A percentile compares a stretch with the other conserved stretches of the same genome.
Conservation (phyloP, 768 basidiomycete genomes). For the Boletus bicolor region DNA sequence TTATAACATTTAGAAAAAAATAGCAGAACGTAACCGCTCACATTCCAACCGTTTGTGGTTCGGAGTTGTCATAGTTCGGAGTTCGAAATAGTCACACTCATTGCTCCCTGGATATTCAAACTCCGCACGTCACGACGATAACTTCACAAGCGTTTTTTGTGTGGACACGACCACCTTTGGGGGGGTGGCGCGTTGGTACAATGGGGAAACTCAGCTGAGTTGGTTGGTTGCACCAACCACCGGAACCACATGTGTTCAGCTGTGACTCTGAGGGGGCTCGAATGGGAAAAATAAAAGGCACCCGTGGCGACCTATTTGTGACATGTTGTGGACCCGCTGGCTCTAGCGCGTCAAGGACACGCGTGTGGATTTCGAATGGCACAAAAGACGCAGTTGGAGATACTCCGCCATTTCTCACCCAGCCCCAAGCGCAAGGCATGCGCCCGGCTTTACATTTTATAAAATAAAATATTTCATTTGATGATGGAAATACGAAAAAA, state of each 20-base stretch:
- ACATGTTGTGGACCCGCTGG: conserved; percentile 2
- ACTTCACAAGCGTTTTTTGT: not conserved
- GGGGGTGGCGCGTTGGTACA: not conserved
- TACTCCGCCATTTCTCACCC: conserved; percentile 21
- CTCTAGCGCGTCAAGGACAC: conserved; percentile 10
- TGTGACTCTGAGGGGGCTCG: not conserved
- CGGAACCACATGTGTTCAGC: not conserved
- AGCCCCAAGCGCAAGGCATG: not conserved
- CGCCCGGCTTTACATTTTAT: no score
- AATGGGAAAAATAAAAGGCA: conserved; percentile 1
- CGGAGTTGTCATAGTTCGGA: conserved; percentile 18
- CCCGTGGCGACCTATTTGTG: conserved; percentile 8
- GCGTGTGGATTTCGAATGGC: conserved; percentile 26
- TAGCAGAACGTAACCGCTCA: conserved; percentile 16
- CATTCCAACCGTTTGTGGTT: conserved; percentile 1
- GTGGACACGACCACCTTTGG: not conserved
- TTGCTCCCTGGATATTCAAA: not conserved
- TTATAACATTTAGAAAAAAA: conserved; percentile 18
- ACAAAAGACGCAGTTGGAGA: conserved; percentile 27
- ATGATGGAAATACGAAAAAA: not conserved
- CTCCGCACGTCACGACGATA: conserved; percentile 15
- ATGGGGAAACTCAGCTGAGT: not conserved
- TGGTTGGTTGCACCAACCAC: no score
- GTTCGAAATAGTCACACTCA: not conserved
- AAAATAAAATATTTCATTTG: no score